Evolutionary conservation across 345 rosid genomes (phyloP).

Genomic region (Linum trigynum): DNA sequence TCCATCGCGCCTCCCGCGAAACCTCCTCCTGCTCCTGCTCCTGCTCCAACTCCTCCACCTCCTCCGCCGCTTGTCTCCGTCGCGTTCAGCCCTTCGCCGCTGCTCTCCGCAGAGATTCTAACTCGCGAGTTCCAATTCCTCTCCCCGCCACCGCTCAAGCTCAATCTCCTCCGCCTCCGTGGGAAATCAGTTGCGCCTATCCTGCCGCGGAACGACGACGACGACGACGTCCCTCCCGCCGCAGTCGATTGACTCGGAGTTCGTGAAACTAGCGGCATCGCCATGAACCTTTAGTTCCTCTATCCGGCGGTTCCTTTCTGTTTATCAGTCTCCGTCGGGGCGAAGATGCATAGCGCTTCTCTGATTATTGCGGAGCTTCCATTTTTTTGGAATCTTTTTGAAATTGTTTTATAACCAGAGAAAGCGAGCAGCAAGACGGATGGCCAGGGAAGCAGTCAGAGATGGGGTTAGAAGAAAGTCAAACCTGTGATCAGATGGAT

Average conservation of each 20-base stretch:
- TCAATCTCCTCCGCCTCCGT: slow-evolving; percentile 23
- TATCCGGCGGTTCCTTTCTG: background rate
- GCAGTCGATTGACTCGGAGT: slow-evolving; percentile 11
- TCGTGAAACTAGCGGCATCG: slow-evolving; percentile 34
- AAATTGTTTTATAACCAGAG: background rate
- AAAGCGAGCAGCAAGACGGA: background rate
- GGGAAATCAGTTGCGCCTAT: slow-evolving; percentile 17
- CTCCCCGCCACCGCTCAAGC: slow-evolving; percentile 16
- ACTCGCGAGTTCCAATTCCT: slow-evolving; percentile 16
- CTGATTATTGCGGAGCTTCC: background rate
- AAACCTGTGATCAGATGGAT: background rate
- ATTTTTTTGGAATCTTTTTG: background rate
- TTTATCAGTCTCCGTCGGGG: background rate
- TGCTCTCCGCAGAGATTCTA: slow-evolving; percentile 37
- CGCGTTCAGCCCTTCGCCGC: background rate
- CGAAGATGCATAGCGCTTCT: background rate
- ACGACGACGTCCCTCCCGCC: slow-evolving; percentile 19
- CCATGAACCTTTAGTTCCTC: slow-evolving; percentile 23
- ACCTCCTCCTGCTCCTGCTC: slow-evolving; percentile 29
- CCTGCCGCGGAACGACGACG: slow-evolving; percentile 23
- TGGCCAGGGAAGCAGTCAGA: background rate
- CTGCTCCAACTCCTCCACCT: slow-evolving; percentile 31
- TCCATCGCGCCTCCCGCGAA: slow-evolving; percentile 55
- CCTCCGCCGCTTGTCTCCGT: slow-evolving; percentile 22
- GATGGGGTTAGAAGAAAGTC: background rate